Evolutionary conservation across 164 flowering plant genomes (phyloP).

Genomic region (Macadamia tetraphylla): DNA sequence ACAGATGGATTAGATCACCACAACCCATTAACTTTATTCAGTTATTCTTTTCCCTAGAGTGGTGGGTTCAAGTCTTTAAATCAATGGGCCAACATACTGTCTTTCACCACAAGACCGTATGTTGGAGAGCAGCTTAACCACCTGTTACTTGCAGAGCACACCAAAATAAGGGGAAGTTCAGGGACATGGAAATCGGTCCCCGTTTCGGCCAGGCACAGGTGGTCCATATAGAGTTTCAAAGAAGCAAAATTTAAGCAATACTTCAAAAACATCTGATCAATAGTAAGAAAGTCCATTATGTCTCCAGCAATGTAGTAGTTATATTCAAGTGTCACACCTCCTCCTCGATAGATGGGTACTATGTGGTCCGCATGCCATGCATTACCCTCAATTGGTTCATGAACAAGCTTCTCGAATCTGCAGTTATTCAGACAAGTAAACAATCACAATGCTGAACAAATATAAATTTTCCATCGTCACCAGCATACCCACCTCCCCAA

Average conservation of each 20-base stretch:
- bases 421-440: slow-evolving; percentile 14
- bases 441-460: background rate
- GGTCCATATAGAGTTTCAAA: slow-evolving; percentile 4
- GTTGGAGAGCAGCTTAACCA: too few species aligned
- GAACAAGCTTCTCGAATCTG: slow-evolving; percentile 72
- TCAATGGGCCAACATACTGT: too few species aligned
- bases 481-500: too few species aligned
- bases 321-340: slow-evolving; percentile 44
- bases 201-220: background rate
- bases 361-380: slow-evolving; percentile 99
- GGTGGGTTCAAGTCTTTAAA: too few species aligned
- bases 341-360: slow-evolving; percentile 76
- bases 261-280: background rate
- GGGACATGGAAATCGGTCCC: too few species aligned
- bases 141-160: too few species aligned
- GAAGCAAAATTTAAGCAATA: background rate
- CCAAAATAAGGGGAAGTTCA: too few species aligned
- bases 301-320: background rate
- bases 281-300: slow-evolving; percentile 4
- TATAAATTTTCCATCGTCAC: too few species aligned
- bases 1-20: background rate
- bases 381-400: slow-evolving; percentile 71
- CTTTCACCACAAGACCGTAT: too few species aligned
- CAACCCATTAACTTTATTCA: too few species aligned
- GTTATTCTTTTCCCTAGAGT: too few species aligned